Percentiles rank a stretch among this genome's conserved stretches.
Conservation (phyloP, 306 rosid species). For the Vigna reflexopilosa region DNA sequence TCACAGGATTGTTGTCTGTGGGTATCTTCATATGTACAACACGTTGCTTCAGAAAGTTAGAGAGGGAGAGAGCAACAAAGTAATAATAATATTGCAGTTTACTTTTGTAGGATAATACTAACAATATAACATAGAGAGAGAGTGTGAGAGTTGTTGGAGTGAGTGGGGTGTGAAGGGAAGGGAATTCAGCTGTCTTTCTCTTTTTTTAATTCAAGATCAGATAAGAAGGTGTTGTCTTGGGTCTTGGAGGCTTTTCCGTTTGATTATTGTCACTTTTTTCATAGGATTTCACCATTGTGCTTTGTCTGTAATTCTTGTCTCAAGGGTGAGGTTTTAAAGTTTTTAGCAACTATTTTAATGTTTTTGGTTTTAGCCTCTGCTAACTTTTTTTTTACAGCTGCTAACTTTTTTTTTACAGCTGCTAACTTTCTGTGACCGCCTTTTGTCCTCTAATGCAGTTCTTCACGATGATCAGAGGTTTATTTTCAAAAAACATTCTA, state of each 20-base stretch:
- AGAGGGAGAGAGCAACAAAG: background rate
- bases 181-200: slow-evolving; percentile 56
- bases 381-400: slow-evolving; percentile 72
- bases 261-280: slow-evolving; percentile 49
- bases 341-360: slow-evolving; percentile 3
- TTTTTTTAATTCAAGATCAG: slow-evolving; percentile 61
- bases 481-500: slow-evolving; percentile 43
- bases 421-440: slow-evolving; percentile 71
- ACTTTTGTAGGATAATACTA: background rate
- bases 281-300: slow-evolving; percentile 47
- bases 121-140: no score
- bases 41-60: slow-evolving; percentile 77
- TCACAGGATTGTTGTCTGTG: slow-evolving; percentile 70
- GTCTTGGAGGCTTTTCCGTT: background rate
- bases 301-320: slow-evolving; percentile 65
- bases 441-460: slow-evolving; percentile 96
- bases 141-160: no score
- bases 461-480: slow-evolving; percentile 98
- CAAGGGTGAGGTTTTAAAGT: slow-evolving; percentile 42
- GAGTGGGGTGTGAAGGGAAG: background rate
- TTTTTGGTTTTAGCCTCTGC: slow-evolving; percentile 50
- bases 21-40: slow-evolving; percentile 66
- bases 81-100: background rate
- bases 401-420: slow-evolving; percentile 48
- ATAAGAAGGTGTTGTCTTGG: slow-evolving; percentile 36